Conservation (phyloP, 306 rosid genomes). For the Citrullus mucosospermus region DNA sequence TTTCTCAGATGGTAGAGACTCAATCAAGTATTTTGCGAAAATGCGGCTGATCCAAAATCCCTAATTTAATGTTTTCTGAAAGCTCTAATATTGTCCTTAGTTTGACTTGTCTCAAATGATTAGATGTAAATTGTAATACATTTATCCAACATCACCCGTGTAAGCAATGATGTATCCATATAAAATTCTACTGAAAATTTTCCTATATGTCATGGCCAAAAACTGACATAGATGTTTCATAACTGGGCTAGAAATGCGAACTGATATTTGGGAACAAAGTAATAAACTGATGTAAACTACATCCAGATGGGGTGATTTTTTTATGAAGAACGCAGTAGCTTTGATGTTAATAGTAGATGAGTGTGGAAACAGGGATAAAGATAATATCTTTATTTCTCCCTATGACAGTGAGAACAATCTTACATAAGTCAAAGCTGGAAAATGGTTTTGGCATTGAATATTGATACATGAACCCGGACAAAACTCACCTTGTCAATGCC, state of each 20-base stretch:
- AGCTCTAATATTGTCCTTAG: neutral
- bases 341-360: neutral
- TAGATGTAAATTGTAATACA: neutral
- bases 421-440: neutral
- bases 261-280: neutral
- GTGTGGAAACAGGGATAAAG: neutral
- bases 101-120: neutral
- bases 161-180: neutral
- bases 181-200: neutral
- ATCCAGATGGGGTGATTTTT: neutral
- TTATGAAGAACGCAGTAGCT: neutral
- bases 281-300: neutral
- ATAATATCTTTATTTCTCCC: neutral
- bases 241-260: neutral
- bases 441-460: neutral
- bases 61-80: neutral
- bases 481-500: constrained; percentile 47
- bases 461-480: neutral
- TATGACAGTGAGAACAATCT: neutral
- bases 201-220: neutral
- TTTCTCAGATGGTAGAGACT: neutral
- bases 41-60: neutral
- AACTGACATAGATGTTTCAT: neutral
- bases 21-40: neutral
- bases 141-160: neutral